Percentiles rank a stretch among this genome's conserved stretches.
Conservation (phyloP, 345 rosid genomes). For the Camelina laxa region DNA sequence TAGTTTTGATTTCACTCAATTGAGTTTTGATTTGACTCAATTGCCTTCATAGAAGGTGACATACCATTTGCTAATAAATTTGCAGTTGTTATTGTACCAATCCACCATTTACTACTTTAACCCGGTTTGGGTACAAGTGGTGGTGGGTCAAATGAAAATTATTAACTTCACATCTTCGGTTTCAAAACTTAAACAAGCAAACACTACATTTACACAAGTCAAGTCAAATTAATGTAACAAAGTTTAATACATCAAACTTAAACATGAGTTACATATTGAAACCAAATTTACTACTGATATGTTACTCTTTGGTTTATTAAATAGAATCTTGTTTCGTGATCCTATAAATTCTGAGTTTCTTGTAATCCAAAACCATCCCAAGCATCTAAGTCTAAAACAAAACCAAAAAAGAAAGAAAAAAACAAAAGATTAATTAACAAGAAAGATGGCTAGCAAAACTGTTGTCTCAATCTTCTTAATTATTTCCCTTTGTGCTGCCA, state of each 20-base stretch:
- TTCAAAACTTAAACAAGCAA: too few relatives aligned
- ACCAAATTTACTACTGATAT: neutral
- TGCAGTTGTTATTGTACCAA: too few relatives aligned
- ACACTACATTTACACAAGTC: neutral
- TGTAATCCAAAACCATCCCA: neutral
- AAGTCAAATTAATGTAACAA: neutral
- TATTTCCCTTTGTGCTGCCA: neutral
- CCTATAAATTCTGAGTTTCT: constrained; percentile 7
- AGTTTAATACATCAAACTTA: neutral
- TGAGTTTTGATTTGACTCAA: too few relatives aligned
- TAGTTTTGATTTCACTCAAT: too few relatives aligned
- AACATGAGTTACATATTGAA: constrained; percentile 10
- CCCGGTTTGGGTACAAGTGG: too few relatives aligned
- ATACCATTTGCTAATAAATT: too few relatives aligned
- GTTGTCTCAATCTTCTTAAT: neutral
- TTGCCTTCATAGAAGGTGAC: too few relatives aligned
- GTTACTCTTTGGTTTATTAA: neutral
- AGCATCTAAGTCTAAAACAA: neutral
- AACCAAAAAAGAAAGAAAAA: neutral
- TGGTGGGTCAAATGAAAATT: too few relatives aligned
- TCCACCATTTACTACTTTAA: too few relatives aligned
- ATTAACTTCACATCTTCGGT: too few relatives aligned
- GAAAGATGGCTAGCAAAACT: constrained; percentile 12
- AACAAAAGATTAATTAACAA: neutral
- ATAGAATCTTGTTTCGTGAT: neutral